Percentiles rank a stretch among this genome's conserved stretches.
These are phyloP conservation scores for Penicillium expansum DNA, from an alignment of 2,329 filamentous ascomycete genomes.

Conservation along the genomic window DNA sequence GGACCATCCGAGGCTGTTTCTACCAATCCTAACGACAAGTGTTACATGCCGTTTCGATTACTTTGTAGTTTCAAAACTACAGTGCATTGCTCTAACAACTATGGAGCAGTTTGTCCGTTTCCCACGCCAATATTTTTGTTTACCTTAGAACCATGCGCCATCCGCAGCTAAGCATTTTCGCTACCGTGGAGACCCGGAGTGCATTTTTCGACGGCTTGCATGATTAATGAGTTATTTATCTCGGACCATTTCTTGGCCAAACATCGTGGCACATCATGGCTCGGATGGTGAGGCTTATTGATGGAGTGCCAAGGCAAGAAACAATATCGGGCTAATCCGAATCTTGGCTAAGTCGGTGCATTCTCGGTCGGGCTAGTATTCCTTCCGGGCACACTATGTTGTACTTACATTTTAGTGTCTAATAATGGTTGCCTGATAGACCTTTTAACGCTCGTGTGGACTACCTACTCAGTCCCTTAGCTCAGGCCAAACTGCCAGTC, in stretches of 20 bases:
- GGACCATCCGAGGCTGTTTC: background rate
- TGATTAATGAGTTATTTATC: too few relatives aligned
- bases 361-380: background rate
- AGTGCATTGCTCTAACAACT: background rate
- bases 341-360: background rate
- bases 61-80: too few relatives aligned
- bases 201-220: too few relatives aligned
- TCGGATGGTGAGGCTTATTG: too few relatives aligned
- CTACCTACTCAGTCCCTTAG: background rate
- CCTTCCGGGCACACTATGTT: too few relatives aligned
- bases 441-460: background rate
- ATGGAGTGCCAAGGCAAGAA: too few relatives aligned
- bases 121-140: background rate
- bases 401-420: too few relatives aligned
- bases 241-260: too few relatives aligned
- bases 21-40: too few relatives aligned
- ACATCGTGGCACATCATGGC: too few relatives aligned
- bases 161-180: background rate
- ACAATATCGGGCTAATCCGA: background rate
- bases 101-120: background rate
- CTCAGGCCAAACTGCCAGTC: background rate
- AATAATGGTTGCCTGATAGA: background rate
- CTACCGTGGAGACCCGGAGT: background rate
- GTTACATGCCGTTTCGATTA: background rate
- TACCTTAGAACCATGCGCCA: background rate